Evolutionary conservation across 2,329 filamentous ascomycete species (phyloP).

Genomic region (Fusarium nanum): DNA sequence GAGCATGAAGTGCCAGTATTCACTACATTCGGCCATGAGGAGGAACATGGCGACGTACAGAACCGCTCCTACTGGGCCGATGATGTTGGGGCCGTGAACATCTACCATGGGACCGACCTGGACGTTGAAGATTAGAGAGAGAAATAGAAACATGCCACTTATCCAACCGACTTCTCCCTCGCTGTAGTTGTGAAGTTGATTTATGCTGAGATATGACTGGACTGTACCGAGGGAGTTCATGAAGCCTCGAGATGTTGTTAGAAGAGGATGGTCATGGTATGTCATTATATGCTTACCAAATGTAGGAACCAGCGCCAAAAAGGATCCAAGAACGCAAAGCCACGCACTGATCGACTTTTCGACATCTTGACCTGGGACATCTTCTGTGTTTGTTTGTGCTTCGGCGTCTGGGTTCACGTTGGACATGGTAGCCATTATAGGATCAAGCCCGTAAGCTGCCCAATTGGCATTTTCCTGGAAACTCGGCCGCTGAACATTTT

Average conservation of each 20-base stretch:
- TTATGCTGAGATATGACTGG: conserved; percentile 58
- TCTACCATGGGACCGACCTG: conserved; percentile 63
- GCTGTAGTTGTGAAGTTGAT: conserved; percentile 58
- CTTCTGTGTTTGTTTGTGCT: conserved; percentile 14
- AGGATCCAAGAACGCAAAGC: conserved; percentile 43
- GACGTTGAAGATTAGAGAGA: conserved; percentile 58
- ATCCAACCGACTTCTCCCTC: conserved; percentile 63
- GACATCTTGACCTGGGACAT: conserved; percentile 18
- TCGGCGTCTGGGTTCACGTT: conserved; percentile 33
- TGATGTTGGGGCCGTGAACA: conserved; percentile 56
- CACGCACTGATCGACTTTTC: conserved; percentile 39
- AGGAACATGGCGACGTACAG: conserved; percentile 56
- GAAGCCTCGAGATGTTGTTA: conserved; percentile 52
- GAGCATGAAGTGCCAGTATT: conserved; percentile 63
- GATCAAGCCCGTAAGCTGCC: conserved; percentile 34
- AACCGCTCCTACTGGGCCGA: conserved; percentile 53
- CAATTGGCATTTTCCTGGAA: conserved; percentile 16
- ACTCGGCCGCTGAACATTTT: neutral
- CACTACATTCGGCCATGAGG: conserved; percentile 58
- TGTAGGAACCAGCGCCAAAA: conserved; percentile 38
- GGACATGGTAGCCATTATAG: conserved; percentile 30
- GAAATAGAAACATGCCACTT: conserved; percentile 58
- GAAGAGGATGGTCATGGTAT: neutral
- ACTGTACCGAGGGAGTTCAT: conserved; percentile 61
- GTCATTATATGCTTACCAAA: conserved; percentile 33